Conservation (phyloP, 441 rosid genomes). For the Gossypium laxum region DNA sequence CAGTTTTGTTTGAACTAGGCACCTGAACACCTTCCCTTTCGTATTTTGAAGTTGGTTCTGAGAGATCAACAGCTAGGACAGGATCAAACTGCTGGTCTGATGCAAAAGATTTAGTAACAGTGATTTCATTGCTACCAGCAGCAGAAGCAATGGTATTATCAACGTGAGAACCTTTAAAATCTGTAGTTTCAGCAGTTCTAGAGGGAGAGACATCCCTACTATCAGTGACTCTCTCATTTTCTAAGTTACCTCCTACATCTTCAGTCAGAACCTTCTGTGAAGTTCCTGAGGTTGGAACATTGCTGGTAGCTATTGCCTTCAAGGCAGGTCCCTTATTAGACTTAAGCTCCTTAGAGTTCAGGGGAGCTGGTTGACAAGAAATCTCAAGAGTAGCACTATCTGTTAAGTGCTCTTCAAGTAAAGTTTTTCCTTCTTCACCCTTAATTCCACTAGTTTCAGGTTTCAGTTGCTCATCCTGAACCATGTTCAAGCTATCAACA, state of each 20-base stretch:
- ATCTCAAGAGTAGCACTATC: slow-evolving; percentile 24
- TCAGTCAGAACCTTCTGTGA: slow-evolving; percentile 24
- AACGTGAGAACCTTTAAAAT: slow-evolving; percentile 20
- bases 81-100: slow-evolving; percentile 28
- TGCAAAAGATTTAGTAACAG: slow-evolving; percentile 15
- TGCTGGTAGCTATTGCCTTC: slow-evolving; percentile 11
- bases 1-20: slow-evolving; percentile 39
- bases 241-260: slow-evolving; percentile 22
- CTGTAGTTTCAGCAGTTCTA: slow-evolving; percentile 15
- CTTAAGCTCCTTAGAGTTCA: slow-evolving; percentile 23
- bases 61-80: slow-evolving; percentile 20
- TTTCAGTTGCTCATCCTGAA: slow-evolving; percentile 25
- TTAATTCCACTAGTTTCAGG: slow-evolving; percentile 19
- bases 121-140: slow-evolving; percentile 15
- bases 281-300: slow-evolving; percentile 24
- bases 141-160: slow-evolving; percentile 21
- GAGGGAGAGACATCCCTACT: slow-evolving; percentile 23
- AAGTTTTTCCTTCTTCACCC: slow-evolving; percentile 14
- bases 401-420: slow-evolving; percentile 20
- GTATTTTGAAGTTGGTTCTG: slow-evolving; percentile 23
- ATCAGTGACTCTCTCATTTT: slow-evolving; percentile 19
- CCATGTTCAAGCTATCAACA: slow-evolving; percentile 6
- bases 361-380: slow-evolving; percentile 20
- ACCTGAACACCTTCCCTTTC: slow-evolving; percentile 27
- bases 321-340: slow-evolving; percentile 20